Evolutionary conservation across 2,329 filamentous ascomycete genomes (phyloP), one percentile per base, ranked within the genome.

Genomic region (Mycosphaerelloides madeirae): DNA sequence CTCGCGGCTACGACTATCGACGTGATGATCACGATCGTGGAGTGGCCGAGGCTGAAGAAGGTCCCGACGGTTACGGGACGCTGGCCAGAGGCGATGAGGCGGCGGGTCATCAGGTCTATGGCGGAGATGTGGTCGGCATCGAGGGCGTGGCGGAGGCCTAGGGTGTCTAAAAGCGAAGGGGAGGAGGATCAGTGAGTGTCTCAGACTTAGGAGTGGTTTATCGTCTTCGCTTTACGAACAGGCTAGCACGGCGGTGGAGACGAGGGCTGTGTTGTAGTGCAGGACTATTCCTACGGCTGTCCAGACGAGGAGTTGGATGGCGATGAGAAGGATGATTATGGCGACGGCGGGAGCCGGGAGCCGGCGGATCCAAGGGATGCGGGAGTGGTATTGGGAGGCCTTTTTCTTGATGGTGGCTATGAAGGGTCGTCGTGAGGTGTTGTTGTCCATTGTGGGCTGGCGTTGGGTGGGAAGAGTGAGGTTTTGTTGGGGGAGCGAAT

Each of bases 51-150:
- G 0, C 85, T 91, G 72, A 98, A 97, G 65, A 87, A 97, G 1
- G 88, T 95, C 33, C 91, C 93, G 1, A 97, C 91, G 0, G 90
- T 91, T 9, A 94, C 89, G 2, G 91, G 90, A 1, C 80, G 80
- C 61, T 93, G 87, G 14, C 88, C 89, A 0, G 86, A 79, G 0
- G 90, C 90, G 29, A 97, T 81, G 18, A 97, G 79, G 6, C 91
- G 82, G 3, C 93, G 79, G 1, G 93, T 97, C 83, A 94, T 95
- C 29, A 97, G 78, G 67, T 97, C 91, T 59, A 97, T 98, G 52
- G 90, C 91, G 31, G 80, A 81, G 53, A 87, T 87, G 62, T 97
- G 93, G 67, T 97, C 91, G n/a, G 91, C 93, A 61, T 97, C 93
- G 34, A 97, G 80, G n/a, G 91, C 91, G 72, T 97, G 91, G 32